Conservation (phyloP, 148 eudicot species). For the Mesembryanthemum crystallinum region DNA sequence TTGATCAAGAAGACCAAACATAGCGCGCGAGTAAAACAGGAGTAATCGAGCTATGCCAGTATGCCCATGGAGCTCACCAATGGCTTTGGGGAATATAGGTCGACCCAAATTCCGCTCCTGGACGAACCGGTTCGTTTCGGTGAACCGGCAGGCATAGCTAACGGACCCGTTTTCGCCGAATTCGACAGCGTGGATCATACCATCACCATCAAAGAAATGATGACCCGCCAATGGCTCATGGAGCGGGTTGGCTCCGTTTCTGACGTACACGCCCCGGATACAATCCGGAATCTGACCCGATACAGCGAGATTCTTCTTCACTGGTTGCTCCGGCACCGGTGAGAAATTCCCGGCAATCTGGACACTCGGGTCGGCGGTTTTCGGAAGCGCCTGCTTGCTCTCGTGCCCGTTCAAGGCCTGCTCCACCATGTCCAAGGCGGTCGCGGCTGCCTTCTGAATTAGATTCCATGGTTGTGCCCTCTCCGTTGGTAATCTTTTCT, state of each 20-base stretch:
- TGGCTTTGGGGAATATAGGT: slow-evolving; percentile 69
- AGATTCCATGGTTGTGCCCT: slow-evolving; percentile 33
- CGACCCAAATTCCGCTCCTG: slow-evolving; percentile 56
- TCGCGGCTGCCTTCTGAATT: slow-evolving; percentile 42
- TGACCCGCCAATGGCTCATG: slow-evolving; percentile 62
- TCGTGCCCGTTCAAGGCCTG: slow-evolving; percentile 45
- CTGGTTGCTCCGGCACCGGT: slow-evolving; percentile 65
- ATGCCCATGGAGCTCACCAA: slow-evolving; percentile 76
- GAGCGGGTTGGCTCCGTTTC: slow-evolving; percentile 73
- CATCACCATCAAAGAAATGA: slow-evolving; percentile 77
- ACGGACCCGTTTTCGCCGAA: slow-evolving; percentile 34
- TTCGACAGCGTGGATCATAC: slow-evolving; percentile 67
- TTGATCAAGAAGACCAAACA: slow-evolving; percentile 50
- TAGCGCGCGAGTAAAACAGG: slow-evolving; percentile 54
- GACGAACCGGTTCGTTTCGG: slow-evolving; percentile 53
- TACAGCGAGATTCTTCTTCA: slow-evolving; percentile 36
- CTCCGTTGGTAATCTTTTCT: not conserved
- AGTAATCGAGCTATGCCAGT: slow-evolving; percentile 52
- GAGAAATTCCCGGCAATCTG: slow-evolving; percentile 70
- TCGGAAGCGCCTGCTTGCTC: slow-evolving; percentile 37
- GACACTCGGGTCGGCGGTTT: slow-evolving; percentile 54
- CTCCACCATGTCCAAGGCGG: slow-evolving; percentile 29
- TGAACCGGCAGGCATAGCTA: slow-evolving; percentile 61
- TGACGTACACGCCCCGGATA: slow-evolving; percentile 49
- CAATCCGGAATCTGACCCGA: slow-evolving; percentile 49